Evolutionary conservation across 495 filamentous ascomycete species (phyloP), one percentile per base, ranked within the genome.

Genomic region (Neurospora sp.): DNA sequence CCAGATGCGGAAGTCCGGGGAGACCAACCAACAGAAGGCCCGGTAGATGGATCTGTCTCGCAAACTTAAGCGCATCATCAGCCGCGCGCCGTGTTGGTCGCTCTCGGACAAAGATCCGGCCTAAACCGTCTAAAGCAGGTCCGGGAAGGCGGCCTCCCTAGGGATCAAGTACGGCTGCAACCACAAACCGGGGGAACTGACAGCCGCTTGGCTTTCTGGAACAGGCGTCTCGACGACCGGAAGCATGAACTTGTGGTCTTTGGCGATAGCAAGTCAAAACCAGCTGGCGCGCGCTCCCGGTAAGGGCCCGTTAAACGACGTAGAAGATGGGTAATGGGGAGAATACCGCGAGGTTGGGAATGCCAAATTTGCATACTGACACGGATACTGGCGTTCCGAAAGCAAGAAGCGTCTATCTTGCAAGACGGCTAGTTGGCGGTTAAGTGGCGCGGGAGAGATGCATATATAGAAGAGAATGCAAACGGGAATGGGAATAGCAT

Each of bases 1-100:
- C 68, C 71, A 42, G 44, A 65, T 31, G 70, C 44, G 71, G 70
- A 69, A 73, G 39, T 18, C n/a, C 69, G 69, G 69, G 69, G 69
- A 44, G 40, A 45, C 42, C 69, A 72, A 70, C 78, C 76, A 79
- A 81, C 76, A 40, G 75, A 75, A 61, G 65, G n/a, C 45, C 40
- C 20, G 44, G 40, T n/a, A 65, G 18, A 16, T 40, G 41, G 27
- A 10, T 35, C 31, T 71, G 68, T 76, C 39, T 68, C 38, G 73
- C 72, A 79, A 35, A 18, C 5, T 61, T 35, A 61, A 77, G 75
- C 78, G 79, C 78, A 73, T 79, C 70, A 68, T 75, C 74, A 79
- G 75, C 76, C 79, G 79, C 79, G 76, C 74, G 70, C 65, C n/a
- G 73, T 73, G 72, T 72, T 73, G 71, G 73, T 74, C 68, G 59